A percentile compares a stretch with the other conserved stretches of the same genome.
These are phyloP conservation scores for Leccinum subfulvum DNA, from an alignment of 1,284 basidiomycete genomes.

Conservation along the genomic window DNA sequence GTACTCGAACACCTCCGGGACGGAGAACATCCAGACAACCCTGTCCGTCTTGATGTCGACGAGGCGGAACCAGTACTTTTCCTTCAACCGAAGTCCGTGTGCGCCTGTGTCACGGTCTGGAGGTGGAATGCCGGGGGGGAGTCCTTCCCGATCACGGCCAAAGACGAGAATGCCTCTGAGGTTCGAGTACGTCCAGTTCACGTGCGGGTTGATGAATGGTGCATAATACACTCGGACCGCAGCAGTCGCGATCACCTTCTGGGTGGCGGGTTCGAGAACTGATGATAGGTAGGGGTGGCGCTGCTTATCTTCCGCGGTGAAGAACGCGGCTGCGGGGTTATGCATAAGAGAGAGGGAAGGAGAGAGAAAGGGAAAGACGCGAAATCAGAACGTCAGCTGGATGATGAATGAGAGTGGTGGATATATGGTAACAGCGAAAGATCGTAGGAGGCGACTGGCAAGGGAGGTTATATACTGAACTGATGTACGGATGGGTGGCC, in stretches of 20 bases:
- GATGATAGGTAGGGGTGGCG: constrained; percentile 38
- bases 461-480: constrained; percentile 32
- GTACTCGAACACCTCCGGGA: constrained; percentile 80
- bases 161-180: constrained; percentile 73
- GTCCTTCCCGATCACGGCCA: constrained; percentile 53
- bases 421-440: constrained; percentile 16
- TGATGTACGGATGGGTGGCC: constrained; percentile 27
- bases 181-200: constrained; percentile 72
- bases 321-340: constrained; percentile 32
- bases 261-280: constrained; percentile 35
- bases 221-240: constrained; percentile 53
- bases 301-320: constrained; percentile 39
- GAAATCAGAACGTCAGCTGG: constrained; percentile 1
- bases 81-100: constrained; percentile 30
- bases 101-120: constrained; percentile 19
- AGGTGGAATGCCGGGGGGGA: constrained; percentile 15
- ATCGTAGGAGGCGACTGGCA: constrained; percentile 14
- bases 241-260: constrained; percentile 36
- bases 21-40: constrained; percentile 86
- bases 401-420: constrained; percentile 23
- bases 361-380: background rate
- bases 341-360: constrained; percentile 23
- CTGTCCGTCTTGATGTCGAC: constrained; percentile 71
- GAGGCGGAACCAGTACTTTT: constrained; percentile 71
- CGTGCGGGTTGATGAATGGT: constrained; percentile 42